Percentiles rank a stretch among this genome's conserved stretches.
Conservation (phyloP, 208 protist species). For the Leishmania martiniquensis region DNA sequence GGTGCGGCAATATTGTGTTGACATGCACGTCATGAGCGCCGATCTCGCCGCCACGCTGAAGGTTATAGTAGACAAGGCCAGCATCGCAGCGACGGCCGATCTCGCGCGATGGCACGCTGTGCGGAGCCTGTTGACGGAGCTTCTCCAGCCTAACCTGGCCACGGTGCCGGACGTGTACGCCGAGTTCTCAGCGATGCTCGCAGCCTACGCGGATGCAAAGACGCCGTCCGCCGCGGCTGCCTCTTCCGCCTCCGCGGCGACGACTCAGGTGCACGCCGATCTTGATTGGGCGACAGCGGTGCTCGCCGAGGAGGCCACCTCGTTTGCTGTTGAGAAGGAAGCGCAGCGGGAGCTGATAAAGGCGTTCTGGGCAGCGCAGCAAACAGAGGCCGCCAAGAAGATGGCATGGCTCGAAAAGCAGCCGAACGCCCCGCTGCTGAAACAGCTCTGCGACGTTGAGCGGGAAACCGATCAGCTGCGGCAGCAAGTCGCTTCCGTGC, state of each 20-base stretch:
- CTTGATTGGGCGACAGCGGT: constrained; percentile 9
- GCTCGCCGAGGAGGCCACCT: constrained; percentile 21
- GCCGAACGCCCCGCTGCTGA: constrained; percentile 40
- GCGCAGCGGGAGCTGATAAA: constrained; percentile 7
- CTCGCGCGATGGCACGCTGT: constrained; percentile 18
- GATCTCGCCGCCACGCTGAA: neutral
- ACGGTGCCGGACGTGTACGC: neutral
- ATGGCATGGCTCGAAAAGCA: constrained; percentile 54
- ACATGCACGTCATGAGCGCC: neutral
- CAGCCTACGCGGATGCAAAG: constrained; percentile 8
- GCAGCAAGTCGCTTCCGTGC: constrained; percentile 5
- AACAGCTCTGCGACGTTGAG: constrained; percentile 32
- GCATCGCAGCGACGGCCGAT: neutral
- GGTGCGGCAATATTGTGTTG: constrained; percentile 4
- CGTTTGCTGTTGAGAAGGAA: constrained; percentile 19
- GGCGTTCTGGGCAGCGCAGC: constrained; percentile 24
- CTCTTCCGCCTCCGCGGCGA: neutral
- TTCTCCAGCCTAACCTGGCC: constrained; percentile 9
- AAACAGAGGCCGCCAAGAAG: constrained; percentile 45
- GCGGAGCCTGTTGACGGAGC: constrained; percentile 8
- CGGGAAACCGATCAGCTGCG: constrained; percentile 20
- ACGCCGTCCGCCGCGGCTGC: neutral
- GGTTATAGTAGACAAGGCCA: neutral
- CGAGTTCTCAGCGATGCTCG: constrained; percentile 6
- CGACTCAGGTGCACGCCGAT: neutral